Evolutionary conservation across 2,329 filamentous ascomycete species (phyloP).

Genomic region (Fusarium sp.): DNA sequence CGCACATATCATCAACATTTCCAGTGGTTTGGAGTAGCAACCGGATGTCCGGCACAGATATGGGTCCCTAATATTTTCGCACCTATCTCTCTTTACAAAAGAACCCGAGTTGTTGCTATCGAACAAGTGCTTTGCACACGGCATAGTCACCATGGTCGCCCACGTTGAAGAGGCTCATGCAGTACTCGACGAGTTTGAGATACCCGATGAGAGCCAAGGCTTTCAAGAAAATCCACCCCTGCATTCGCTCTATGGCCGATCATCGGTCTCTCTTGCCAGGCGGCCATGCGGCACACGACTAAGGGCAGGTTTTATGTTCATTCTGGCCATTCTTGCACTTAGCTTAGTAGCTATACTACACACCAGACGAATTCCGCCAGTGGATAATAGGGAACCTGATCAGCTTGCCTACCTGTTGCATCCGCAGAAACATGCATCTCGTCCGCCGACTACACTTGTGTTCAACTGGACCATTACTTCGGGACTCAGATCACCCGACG

Average conservation of each 20-base stretch:
- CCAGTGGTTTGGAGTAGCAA: neutral
- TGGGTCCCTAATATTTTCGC: neutral
- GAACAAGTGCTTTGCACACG: neutral
- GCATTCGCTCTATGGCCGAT: fast-evolving
- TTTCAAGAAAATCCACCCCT: neutral
- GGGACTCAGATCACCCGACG: neutral
- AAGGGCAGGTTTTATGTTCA: neutral
- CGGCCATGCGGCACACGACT: neutral
- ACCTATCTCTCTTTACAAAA: neutral
- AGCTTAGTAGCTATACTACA: neutral
- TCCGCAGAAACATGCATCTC: neutral
- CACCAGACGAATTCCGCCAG: fast-evolving
- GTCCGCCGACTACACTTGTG: neutral
- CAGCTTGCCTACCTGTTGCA: neutral
- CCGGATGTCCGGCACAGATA: slow-evolving; percentile 13
- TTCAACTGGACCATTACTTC: slow-evolving; percentile 1
- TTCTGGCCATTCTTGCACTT: neutral
- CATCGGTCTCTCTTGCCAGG: fast-evolving
- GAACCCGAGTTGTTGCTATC: neutral
- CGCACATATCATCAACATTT: neutral
- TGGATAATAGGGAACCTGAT: too few relatives aligned
- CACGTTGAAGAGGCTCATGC: slow-evolving; percentile 18
- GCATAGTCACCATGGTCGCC: slow-evolving; percentile 3
- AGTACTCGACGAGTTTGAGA: slow-evolving; percentile 10
- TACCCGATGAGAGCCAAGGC: neutral